Conservation (phyloP, 306 rosid species). For the Begonia fuchsioides region DNA sequence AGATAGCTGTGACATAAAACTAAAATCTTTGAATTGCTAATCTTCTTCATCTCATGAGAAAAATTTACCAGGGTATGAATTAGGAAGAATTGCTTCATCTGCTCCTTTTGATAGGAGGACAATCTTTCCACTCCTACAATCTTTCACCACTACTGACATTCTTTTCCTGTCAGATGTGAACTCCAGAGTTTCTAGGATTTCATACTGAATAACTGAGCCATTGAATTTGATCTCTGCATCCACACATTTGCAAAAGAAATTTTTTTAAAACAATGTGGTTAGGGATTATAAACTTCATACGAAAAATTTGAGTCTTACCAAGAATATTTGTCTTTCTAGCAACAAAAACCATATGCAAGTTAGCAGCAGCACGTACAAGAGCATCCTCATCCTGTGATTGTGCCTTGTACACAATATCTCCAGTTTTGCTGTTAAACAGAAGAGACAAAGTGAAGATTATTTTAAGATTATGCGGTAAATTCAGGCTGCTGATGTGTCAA, state of each 20-base stretch:
- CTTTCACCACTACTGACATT: constrained; percentile 82
- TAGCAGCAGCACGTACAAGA: constrained; percentile 85
- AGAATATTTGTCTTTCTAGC: constrained; percentile 54
- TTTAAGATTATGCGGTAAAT: constrained; percentile 5
- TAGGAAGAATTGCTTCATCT: constrained; percentile 88
- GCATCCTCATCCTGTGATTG: constrained; percentile 99
- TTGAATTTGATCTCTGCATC: constrained; percentile 81
- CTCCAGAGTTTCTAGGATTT: constrained; percentile 82
- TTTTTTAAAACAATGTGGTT: too few relatives aligned
- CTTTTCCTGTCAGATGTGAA: constrained; percentile 97
- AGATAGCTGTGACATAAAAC: too few relatives aligned
- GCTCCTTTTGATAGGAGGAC: constrained; percentile 89
- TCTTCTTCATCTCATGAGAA: not conserved
- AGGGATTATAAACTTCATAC: too few relatives aligned
- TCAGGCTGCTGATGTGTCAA: not conserved
- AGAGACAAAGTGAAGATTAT: constrained; percentile 14
- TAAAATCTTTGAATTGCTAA: not conserved
- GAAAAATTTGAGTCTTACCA: constrained; percentile 26
- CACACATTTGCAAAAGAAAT: not conserved
- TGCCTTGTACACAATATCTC: constrained; percentile 79
- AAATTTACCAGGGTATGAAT: constrained; percentile 47
- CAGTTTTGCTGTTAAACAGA: constrained; percentile 52
- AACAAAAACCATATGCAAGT: constrained; percentile 71
- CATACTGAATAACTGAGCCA: constrained; percentile 49
- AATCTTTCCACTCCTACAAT: constrained; percentile 78